phyloP scores from a whole-genome alignment of 176 grass and related monocot genomes.

The Dendrocalamus sinicus region DNA sequence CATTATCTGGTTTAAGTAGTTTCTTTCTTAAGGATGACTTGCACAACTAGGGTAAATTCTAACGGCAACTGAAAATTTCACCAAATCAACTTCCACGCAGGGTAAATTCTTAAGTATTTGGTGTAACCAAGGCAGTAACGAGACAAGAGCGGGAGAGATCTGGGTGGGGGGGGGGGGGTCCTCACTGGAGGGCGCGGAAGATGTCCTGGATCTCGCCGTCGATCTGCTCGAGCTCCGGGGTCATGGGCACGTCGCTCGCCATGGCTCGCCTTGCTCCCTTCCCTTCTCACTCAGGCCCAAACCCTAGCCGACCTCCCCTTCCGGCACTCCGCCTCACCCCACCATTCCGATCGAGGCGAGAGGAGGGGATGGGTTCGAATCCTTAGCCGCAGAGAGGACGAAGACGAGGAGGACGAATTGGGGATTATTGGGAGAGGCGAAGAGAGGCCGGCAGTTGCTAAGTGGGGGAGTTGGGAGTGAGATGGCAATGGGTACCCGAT shows the following conservation, averaged over 20 bases:
- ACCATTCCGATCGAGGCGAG: slow-evolving; percentile 14
- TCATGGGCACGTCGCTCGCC: slow-evolving; percentile 81
- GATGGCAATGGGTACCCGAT: no score
- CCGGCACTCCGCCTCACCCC: slow-evolving; percentile 6
- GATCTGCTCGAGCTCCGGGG: slow-evolving; percentile 85
- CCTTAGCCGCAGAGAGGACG: background rate
- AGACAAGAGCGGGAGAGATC: background rate
- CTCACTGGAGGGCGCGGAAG: slow-evolving; percentile 95
- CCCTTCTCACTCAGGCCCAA: background rate
- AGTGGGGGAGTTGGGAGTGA: background rate
- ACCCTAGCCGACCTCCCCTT: background rate
- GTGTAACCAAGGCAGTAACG: background rate
- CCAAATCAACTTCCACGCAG: background rate
- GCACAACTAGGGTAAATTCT: background rate
- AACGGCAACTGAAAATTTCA: background rate
- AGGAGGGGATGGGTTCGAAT: background rate
- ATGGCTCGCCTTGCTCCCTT: slow-evolving; percentile 26
- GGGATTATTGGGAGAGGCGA: background rate
- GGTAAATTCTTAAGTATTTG: background rate
- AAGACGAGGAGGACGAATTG: background rate
- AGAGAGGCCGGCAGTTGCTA: background rate
- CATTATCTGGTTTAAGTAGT: background rate
- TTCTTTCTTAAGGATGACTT: background rate
- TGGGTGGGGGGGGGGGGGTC: background rate
- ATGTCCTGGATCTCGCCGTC: slow-evolving; percentile 97